Evolutionary conservation across 768 basidiomycete species (phyloP), one percentile per base, ranked within the genome.

Genomic region (Hygrophorus pudorinus): DNA sequence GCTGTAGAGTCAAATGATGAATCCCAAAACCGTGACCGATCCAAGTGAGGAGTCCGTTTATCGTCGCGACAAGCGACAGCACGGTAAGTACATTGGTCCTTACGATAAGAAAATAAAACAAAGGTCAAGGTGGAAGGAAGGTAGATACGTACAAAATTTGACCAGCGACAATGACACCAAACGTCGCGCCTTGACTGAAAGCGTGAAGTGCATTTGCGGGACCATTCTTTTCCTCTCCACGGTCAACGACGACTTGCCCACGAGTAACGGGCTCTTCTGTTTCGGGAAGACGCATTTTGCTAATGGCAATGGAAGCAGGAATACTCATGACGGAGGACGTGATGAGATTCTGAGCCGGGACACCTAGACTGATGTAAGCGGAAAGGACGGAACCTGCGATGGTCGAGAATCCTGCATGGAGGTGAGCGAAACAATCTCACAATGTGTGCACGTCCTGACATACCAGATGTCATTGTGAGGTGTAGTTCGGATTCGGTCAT

Each of bases 301-400:
- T 85, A 55, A 94, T 91, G 2, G 90, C 76, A 58, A 94, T 92
- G 11, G 89, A 91, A 0, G 91, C 92, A 14, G 92, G 92, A 48
- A 96, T 94, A 59, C 82, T 85, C 91, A 94, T 94, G 47, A 93
- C 83, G 6, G 87, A 89, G 4, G 91, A 83, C 2, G 90, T 92
- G 53, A 91, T 69, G 17, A 90, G 69, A 56, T 85, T 91, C 59
- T 82, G 73, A 4, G 85, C 60, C 7, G 85, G 85, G 27, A 89
- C 84, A 31, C 84, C 88, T 51, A 83, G 67, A 50, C 59, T 66
- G 58, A 92, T 84, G 59, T 93, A 94, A 21, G 87, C 90, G 44
- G 75, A 70, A 38, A 96, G 72, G 10, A 96, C 90, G 28, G 86
- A 88, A 34, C 92, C 91, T 44, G 92, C 83, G 53, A 94, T 94